These are phyloP conservation scores for maize (Zea mays) DNA, from an alignment of 176 grass and related monocot genomes.

Conservation along the genomic window DNA sequence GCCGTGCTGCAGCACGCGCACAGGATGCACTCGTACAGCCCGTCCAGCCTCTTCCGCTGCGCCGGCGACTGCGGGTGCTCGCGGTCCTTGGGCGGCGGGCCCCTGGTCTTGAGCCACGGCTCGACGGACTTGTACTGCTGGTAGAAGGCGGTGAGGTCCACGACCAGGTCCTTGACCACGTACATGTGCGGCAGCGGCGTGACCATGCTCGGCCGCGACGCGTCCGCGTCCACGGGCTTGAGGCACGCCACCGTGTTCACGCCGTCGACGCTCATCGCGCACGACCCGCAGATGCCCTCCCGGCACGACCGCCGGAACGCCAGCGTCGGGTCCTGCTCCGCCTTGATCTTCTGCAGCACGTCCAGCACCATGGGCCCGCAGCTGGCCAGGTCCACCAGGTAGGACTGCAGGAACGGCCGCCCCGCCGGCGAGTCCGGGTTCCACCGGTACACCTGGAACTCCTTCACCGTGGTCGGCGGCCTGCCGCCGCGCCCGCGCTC, in stretches of 20 bases:
- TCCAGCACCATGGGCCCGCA: slow-evolving; percentile 76
- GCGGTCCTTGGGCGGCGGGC: neutral
- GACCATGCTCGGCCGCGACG: slow-evolving; percentile 51
- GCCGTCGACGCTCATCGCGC: slow-evolving; percentile 80
- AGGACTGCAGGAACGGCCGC: slow-evolving; percentile 66
- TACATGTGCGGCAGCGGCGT: slow-evolving; percentile 80
- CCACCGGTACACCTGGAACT: slow-evolving; percentile 79
- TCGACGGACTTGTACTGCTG: slow-evolving; percentile 69
- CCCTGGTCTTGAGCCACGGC: slow-evolving; percentile 34
- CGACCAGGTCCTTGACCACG: slow-evolving; percentile 77
- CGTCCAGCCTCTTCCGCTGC: slow-evolving; percentile 61
- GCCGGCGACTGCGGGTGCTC: slow-evolving; percentile 57
- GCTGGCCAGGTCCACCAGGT: slow-evolving; percentile 54
- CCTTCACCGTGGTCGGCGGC: slow-evolving; percentile 40
- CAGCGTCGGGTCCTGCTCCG: slow-evolving; percentile 61
- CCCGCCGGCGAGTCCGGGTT: slow-evolving; percentile 51
- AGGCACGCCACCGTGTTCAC: slow-evolving; percentile 74
- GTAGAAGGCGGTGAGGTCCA: slow-evolving; percentile 75
- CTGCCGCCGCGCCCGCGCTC: neutral
- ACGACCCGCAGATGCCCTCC: slow-evolving; percentile 76
- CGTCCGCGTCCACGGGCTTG: slow-evolving; percentile 52
- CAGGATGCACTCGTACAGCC: slow-evolving; percentile 83
- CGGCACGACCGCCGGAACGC: slow-evolving; percentile 70
- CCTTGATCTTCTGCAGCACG: slow-evolving; percentile 77
- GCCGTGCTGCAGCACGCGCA: slow-evolving; percentile 77